Base-by-base conservation (phyloP, 805 yeast species). In the Wickerhamomyces subpelliculosus region DNA sequence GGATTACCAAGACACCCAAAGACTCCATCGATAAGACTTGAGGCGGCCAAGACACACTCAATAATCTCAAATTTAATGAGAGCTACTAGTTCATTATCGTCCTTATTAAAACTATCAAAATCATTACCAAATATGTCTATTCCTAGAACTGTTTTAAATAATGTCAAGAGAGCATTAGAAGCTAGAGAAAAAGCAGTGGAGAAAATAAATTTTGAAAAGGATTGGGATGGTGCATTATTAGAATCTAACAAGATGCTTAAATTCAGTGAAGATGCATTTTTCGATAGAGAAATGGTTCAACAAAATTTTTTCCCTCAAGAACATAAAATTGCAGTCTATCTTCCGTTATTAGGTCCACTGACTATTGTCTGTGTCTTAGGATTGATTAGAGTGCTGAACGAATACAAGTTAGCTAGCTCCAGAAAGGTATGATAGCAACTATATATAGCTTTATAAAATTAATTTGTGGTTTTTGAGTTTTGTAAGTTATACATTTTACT, bases 291-390 rank as follows among this genome's bases (percentile, higher is more conserved):
- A 57, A 90, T 93, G 96, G 86, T 93, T 22, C 95, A 87, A 52
- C 97, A 90, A 55, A 86, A 83, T 39, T 88, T 84, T 58, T 87
- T 89, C 67, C 97, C 98, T 0, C 90, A 84, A 46, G 97, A 90
- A 58, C 98, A 90, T 56, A 89, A 86, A 58, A 69, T 93, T 52
- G 97, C 98, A 0, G 95, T 93, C 1, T 93, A 88, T 48, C 66
- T 87, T 54, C 98, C 98, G 0, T 64, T 90, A 32, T 58, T 89
- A 26, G 97, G 97, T 0, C 98, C 98, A 2, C 65, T 88, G 26
- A 62, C 73, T 2, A 73, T 90, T 20, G 88, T 93, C 18, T 55
- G 74, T 11, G 17, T 67, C 2, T 55, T 80, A 39, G 83, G 81
- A 0, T 38, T 72, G 1, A 18, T 78, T 4, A 73, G 78, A 42